Conservation (phyloP, 805 yeast species). For the Starmerella floris region DNA sequence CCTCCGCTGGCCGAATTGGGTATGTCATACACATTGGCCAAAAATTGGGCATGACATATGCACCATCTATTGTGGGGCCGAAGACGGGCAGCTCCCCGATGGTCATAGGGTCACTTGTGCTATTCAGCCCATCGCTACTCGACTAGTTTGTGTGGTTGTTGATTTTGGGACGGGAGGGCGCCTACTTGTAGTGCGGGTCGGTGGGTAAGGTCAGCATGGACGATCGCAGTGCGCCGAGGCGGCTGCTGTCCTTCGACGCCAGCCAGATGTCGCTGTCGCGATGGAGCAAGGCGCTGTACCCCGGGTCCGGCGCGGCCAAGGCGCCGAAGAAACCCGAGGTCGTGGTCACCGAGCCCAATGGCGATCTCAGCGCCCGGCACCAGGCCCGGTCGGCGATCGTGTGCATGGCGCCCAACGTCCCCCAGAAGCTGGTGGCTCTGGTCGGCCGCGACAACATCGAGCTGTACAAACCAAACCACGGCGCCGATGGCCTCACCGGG, state of each 20-base stretch:
- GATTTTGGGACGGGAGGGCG: no score
- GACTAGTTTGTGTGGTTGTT: no score
- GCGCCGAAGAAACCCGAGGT: neutral
- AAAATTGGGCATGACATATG: no score
- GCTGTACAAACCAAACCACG: conserved; percentile 11
- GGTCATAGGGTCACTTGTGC: no score
- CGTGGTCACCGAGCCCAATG: neutral
- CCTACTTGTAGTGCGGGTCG: no score
- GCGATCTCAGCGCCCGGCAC: conserved; percentile 1
- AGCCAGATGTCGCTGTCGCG: conserved; percentile 18
- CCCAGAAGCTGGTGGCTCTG: conserved; percentile 6
- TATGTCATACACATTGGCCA: no score
- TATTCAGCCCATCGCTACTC: no score
- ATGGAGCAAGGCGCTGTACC: conserved; percentile 18
- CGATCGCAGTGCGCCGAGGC: conserved; percentile 12
- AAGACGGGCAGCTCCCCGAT: no score
- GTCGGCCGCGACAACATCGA: conserved; percentile 11
- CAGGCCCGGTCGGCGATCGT: conserved; percentile 3
- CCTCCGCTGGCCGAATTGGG: no score
- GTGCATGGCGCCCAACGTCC: conserved; percentile 7
- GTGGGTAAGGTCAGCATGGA: no score
- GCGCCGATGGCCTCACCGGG: neutral
- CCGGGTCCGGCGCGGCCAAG: conserved; percentile 1
- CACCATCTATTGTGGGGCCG: no score
- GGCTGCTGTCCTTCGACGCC: conserved; percentile 19